These are phyloP conservation scores for Globisporangium abappressorium DNA, from an alignment of 352 stramenopile genomes.

Conservation along the genomic window DNA sequence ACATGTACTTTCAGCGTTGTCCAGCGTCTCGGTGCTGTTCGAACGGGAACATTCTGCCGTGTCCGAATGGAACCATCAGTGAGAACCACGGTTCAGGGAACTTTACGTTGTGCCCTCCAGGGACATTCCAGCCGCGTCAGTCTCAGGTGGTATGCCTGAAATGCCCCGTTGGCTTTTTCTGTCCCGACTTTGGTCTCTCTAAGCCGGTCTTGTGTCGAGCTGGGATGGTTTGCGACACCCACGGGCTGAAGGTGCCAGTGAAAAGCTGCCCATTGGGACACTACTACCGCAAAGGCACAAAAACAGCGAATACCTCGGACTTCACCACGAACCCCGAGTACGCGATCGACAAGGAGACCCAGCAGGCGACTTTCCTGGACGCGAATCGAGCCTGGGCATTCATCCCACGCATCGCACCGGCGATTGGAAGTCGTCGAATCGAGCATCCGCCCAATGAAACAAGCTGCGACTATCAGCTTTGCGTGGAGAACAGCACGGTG, in stretches of 20 bases:
- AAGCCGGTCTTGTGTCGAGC: conserved; percentile 90
- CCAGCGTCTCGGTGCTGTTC: conserved; percentile 59
- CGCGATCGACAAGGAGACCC: conserved; percentile 53
- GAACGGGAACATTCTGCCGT: conserved; percentile 49
- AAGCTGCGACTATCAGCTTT: conserved; percentile 46
- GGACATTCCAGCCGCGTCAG: conserved; percentile 91
- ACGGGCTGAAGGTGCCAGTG: conserved; percentile 76
- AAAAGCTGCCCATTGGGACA: conserved; percentile 90
- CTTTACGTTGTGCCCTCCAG: conserved; percentile 92
- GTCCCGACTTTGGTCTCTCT: conserved; percentile 87
- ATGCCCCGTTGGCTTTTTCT: conserved; percentile 95
- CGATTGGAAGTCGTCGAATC: conserved; percentile 52
- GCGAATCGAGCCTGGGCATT: conserved; percentile 40
- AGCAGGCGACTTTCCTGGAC: conserved; percentile 61
- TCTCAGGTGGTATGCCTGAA: conserved; percentile 76
- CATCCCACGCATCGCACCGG: conserved; percentile 45
- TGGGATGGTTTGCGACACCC: conserved; percentile 91
- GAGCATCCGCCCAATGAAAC: conserved; percentile 57
- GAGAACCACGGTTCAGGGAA: conserved; percentile 61
- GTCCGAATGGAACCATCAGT: conserved; percentile 89
- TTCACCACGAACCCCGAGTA: conserved; percentile 68
- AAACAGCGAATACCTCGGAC: conserved; percentile 68
- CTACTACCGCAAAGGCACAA: conserved; percentile 93
- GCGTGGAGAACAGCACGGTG: conserved; percentile 36
- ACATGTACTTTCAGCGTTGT: conserved; percentile 72